A percentile compares a stretch with the other conserved stretches of the same genome.
Conservation (phyloP, 169 alveolate species). For the Plasmodium vivax region DNA sequence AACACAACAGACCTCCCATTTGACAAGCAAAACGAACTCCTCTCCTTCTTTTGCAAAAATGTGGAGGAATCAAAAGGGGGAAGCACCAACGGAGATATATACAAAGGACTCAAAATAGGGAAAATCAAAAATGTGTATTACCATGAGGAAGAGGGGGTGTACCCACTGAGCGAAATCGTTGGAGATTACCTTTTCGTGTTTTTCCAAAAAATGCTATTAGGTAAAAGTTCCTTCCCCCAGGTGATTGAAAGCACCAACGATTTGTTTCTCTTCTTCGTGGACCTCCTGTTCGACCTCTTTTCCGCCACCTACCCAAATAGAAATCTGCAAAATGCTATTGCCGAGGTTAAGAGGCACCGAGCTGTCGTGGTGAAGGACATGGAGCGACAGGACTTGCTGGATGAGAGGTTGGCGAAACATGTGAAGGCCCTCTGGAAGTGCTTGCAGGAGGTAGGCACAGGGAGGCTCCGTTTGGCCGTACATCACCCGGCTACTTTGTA, state of each 20-base stretch:
- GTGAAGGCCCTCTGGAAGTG: background rate
- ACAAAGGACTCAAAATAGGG: constrained; percentile 21
- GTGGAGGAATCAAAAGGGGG: background rate
- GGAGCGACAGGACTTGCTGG: background rate
- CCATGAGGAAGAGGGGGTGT: constrained; percentile 13
- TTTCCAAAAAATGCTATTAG: constrained; percentile 17
- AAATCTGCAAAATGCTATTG: constrained; percentile 19
- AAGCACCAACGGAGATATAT: background rate
- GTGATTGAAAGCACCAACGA: constrained; percentile 61
- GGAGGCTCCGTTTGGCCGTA: background rate
- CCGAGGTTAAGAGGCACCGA: constrained; percentile 6
- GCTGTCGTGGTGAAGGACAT: background rate
- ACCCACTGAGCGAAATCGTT: background rate
- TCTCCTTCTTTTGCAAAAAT: constrained; percentile 19
- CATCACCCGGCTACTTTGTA: background rate
- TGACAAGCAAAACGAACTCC: background rate
- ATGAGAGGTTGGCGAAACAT: constrained; percentile 13
- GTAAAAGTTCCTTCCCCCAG: constrained; percentile 26
- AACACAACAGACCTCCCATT: background rate
- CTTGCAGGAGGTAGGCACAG: constrained; percentile 17
- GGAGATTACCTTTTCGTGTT: constrained; percentile 55
- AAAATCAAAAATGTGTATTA: constrained; percentile 47
- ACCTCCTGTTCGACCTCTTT: constrained; percentile 16
- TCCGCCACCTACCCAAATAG: constrained; percentile 19
- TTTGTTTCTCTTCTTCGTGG: constrained; percentile 41